These are phyloP conservation scores for Papiliotrema nemorosa DNA, from an alignment of 1,284 basidiomycete species.

Conservation along the genomic window DNA sequence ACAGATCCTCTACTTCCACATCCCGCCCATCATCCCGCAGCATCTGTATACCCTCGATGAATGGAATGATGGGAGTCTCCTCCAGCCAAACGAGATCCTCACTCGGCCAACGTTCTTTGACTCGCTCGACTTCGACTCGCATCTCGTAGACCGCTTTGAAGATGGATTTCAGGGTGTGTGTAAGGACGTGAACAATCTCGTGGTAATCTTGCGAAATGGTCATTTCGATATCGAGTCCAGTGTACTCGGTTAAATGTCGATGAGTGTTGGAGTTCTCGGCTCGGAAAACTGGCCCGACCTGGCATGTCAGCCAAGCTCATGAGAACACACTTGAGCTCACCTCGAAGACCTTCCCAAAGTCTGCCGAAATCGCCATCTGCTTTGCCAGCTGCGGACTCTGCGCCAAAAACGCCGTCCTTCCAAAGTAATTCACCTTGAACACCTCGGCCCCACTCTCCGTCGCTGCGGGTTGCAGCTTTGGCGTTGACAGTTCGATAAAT, in stretches of 20 bases:
- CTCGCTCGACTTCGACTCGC: conserved; percentile 50
- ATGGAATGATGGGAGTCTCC: conserved; percentile 44
- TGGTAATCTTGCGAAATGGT: conserved; percentile 56
- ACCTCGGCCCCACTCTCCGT: conserved; percentile 94
- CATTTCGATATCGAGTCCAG: conserved; percentile 57
- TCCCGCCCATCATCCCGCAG: conserved; percentile 34
- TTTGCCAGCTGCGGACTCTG: conserved; percentile 56
- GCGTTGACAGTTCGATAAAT: conserved; percentile 74
- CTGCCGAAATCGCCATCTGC: conserved; percentile 57
- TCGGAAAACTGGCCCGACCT: conserved; percentile 50
- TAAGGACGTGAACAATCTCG: conserved; percentile 48
- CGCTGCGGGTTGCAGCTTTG: conserved; percentile 91
- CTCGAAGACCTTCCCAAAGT: conserved; percentile 56
- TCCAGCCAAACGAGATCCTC: conserved; percentile 41
- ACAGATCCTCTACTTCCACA: conserved; percentile 40
- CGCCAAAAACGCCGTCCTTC: conserved; percentile 56
- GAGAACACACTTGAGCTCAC: conserved; percentile 35
- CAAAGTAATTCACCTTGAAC: conserved; percentile 94
- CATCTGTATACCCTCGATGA: conserved; percentile 52
- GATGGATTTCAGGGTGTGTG: conserved; percentile 46
- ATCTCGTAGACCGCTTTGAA: conserved; percentile 48
- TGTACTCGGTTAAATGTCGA: conserved; percentile 57
- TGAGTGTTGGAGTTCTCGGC: conserved; percentile 57
- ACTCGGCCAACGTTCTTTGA: conserved; percentile 52
- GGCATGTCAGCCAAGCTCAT: background rate